Evolutionary conservation across 2,329 filamentous ascomycete genomes (phyloP).

Genomic region (Trichoderma sp.): DNA sequence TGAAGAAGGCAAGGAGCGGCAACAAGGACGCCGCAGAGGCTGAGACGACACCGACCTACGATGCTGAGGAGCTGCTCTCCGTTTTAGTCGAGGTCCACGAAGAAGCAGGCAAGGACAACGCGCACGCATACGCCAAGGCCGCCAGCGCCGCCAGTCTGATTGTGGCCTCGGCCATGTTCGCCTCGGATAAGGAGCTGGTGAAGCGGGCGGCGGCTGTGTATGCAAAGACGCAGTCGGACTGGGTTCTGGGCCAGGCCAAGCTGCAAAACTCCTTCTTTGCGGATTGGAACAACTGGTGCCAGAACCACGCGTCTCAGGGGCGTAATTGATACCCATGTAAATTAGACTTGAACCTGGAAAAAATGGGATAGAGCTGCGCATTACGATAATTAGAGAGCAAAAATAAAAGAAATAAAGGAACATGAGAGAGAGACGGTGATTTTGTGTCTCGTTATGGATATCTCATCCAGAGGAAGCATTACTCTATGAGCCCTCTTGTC

Average conservation of each 20-base stretch:
- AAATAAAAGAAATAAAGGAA: not conserved
- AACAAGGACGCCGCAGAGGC: constrained; percentile 1
- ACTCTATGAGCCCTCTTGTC: constrained; percentile 35
- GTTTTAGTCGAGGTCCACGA: constrained; percentile 66
- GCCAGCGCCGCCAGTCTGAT: constrained; percentile 72
- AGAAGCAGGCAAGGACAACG: constrained; percentile 60
- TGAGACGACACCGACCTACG: not conserved
- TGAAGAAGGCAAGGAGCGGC: constrained; percentile 54
- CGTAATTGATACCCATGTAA: constrained; percentile 25
- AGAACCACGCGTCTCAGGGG: constrained; percentile 43
- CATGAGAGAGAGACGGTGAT: not conserved
- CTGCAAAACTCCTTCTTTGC: constrained; percentile 65
- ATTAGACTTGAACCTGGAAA: constrained; percentile 18
- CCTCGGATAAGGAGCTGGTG: constrained; percentile 50
- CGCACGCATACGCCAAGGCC: constrained; percentile 69
- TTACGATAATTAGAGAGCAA: not conserved
- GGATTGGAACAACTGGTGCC: constrained; percentile 74
- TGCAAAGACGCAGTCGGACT: constrained; percentile 54
- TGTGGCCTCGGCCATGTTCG: constrained; percentile 60
- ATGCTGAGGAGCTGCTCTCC: constrained; percentile 47
- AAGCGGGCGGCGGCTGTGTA: constrained; percentile 62
- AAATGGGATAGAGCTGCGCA: not conserved
- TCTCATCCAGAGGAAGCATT: constrained; percentile 31
- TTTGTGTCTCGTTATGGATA: not conserved
- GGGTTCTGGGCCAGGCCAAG: constrained; percentile 56